Conservation (phyloP, 2,329 filamentous ascomycete genomes). For the Talaromyces albobiverticillius region DNA sequence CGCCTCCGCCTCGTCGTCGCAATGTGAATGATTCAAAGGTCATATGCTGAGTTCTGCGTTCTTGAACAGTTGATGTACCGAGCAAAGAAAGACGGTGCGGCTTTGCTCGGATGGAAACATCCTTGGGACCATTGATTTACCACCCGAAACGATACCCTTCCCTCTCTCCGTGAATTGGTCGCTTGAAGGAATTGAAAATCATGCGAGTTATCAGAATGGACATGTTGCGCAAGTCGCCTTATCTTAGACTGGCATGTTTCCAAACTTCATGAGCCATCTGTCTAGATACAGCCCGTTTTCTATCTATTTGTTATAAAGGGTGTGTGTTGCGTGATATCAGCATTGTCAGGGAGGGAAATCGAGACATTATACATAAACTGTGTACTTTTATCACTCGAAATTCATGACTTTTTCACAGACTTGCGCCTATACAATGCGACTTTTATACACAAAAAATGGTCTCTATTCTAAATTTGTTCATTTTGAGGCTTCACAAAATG, state of each 20-base stretch:
- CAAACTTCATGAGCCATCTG: neutral
- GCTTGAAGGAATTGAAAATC: neutral
- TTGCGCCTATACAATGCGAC: neutral
- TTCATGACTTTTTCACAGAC: neutral
- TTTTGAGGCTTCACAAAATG: neutral
- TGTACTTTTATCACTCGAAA: slow-evolving; percentile 1
- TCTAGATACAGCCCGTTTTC: neutral
- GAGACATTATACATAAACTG: neutral
- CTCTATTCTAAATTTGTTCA: neutral
- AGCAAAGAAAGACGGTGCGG: slow-evolving; percentile 93
- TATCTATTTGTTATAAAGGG: neutral
- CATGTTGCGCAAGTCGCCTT: neutral
- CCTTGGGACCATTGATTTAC: slow-evolving; percentile 79
- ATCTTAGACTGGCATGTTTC: neutral
- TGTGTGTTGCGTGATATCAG: neutral
- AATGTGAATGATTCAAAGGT: neutral
- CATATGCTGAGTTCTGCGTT: neutral
- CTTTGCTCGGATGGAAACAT: slow-evolving; percentile 88
- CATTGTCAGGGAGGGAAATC: neutral
- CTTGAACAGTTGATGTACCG: slow-evolving; percentile 81
- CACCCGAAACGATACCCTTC: slow-evolving; percentile 1
- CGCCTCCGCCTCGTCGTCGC: neutral
- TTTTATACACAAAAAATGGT: neutral
- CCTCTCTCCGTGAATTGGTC: neutral
- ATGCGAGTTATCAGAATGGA: neutral